Conservation (phyloP, 163 green algal genomes). For the Chlorella variabilis region DNA sequence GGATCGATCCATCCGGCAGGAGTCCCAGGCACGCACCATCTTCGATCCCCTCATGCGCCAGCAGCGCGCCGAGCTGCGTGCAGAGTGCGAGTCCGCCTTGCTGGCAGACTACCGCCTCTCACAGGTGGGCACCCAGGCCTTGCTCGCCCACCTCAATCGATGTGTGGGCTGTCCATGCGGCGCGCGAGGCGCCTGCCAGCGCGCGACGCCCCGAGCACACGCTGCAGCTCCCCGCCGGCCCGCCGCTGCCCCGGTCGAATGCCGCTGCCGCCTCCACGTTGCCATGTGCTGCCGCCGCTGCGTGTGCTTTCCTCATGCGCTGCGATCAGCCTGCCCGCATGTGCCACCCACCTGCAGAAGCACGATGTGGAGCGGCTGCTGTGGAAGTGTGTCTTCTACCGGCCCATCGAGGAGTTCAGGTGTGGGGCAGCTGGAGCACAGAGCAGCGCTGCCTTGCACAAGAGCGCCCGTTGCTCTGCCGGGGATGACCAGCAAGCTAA, state of each 20-base stretch:
- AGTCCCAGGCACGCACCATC: conserved; percentile 30
- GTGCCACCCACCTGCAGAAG: conserved; percentile 34
- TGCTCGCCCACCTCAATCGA: too few species aligned
- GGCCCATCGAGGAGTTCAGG: conserved; percentile 83
- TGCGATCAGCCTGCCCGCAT: conserved; percentile 33
- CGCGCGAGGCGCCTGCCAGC: too few species aligned
- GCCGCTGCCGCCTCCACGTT: too few species aligned
- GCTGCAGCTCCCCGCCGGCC: too few species aligned
- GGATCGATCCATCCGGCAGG: neutral
- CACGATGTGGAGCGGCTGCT: conserved; percentile 58
- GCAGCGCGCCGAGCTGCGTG: conserved; percentile 58
- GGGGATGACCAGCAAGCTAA: conserved; percentile 32
- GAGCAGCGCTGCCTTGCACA: too few species aligned
- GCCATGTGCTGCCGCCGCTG: neutral
- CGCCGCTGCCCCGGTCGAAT: too few species aligned
- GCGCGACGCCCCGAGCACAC: too few species aligned
- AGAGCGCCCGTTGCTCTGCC: neutral
- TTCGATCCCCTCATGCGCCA: conserved; percentile 65
- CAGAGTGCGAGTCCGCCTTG: conserved; percentile 62
- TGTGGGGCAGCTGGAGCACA: too few species aligned
- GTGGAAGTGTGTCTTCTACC: conserved; percentile 78
- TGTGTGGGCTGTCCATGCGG: too few species aligned
- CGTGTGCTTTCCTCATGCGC: neutral
- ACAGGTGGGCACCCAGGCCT: conserved; percentile 36
- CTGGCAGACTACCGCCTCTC: conserved; percentile 59